Evolutionary conservation across 176 grass and related monocot genomes (phyloP), one percentile per base, ranked within the genome.

Genomic region (Leersia perrieri): DNA sequence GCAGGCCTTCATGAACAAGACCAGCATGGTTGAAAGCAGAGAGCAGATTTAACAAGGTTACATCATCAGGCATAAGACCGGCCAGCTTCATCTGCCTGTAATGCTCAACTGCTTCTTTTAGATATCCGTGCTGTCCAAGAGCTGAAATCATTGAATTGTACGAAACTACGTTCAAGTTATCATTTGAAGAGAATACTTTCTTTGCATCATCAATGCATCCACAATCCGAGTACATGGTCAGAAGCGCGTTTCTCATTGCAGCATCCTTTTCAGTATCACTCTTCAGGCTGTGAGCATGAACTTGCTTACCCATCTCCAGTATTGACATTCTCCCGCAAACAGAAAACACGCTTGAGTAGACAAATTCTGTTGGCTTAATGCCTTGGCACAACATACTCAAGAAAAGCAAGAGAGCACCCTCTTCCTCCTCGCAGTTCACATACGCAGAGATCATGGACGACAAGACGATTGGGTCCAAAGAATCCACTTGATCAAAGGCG

Each of bases 11-110:
- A 23, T 28, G 44, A 47, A 88, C 45, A 74, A 79, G 75, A 79
- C 80, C 86, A 16, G 80, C 86, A 79, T 88, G 86, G 28, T 88
- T 88, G 60, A 78, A 88, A 53, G 75, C 68, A 23, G 80, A 88
- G 41, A 83, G 75, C 9, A 88, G 42, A 63, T 79, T 88, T n/a
- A 88, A 29, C 5, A 88, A 15, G 12, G 86, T 88, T n/a, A 88
- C 53, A n/a, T 73, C 80, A 62, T 88, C 86, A 29, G 80, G 86
- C 30, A 64, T 29, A 13, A 79, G 67, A n/a, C 80, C 86, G 18
- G 69, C 32, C 55, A 66, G n/a, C 33, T 73, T 58, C 74, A 88
- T 74, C 40, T 30, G 80, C 38, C 16, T 65, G 75, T 83, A 79
- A 13, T 74, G 60, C 11, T 83, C 68, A 61, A 34, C 9, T 29